These are phyloP conservation scores for Kodamaea sp. DNA, from an alignment of 1,139 yeast genomes.

Conservation along the genomic window DNA sequence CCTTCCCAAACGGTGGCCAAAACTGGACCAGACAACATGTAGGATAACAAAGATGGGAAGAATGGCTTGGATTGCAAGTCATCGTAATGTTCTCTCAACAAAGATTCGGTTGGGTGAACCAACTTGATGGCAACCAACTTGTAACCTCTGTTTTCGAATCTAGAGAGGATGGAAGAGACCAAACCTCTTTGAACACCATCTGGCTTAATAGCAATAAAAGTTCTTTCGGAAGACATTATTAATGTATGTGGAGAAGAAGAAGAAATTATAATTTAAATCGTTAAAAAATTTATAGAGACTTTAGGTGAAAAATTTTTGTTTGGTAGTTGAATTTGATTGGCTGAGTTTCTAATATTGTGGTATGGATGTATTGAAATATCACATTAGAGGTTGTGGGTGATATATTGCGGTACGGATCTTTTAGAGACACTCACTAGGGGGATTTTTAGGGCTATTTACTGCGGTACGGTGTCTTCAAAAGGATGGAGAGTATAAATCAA, in stretches of 20 bases:
- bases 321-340: neutral
- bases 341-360: too few relatives aligned
- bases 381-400: neutral
- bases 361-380: neutral
- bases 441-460: too few relatives aligned
- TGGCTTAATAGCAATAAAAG: constrained; percentile 98
- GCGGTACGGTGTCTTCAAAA: too few relatives aligned
- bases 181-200: constrained; percentile 99
- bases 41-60: constrained; percentile 91
- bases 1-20: constrained; percentile 99
- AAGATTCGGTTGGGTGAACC: constrained; percentile 78
- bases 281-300: neutral
- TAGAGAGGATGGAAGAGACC: constrained; percentile 80
- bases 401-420: too few relatives aligned
- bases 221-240: constrained; percentile 69
- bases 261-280: constrained; percentile 3
- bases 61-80: constrained; percentile 96
- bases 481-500: too few relatives aligned
- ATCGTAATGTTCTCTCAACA: constrained; percentile 90
- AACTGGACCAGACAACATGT: constrained; percentile 98
- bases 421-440: too few relatives aligned
- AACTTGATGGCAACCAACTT: constrained; percentile 95
- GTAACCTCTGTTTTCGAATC: constrained; percentile 97
- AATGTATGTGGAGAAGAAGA: constrained; percentile 3
- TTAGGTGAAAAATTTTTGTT: constrained; percentile 1